These are phyloP conservation scores for Gentiana straminea DNA, from an alignment of 257 asterid species.

Conservation along the genomic window DNA sequence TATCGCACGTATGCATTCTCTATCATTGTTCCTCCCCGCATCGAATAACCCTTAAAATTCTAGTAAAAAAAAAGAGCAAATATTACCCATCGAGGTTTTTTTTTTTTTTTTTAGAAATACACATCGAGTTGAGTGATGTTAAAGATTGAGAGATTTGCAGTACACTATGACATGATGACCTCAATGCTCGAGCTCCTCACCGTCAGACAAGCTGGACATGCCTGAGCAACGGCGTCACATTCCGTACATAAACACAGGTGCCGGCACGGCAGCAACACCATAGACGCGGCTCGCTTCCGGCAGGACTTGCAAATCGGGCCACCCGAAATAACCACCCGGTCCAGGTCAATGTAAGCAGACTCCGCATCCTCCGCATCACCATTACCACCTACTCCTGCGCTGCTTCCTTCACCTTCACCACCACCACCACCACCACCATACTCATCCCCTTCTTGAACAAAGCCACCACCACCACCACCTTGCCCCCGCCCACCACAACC, in stretches of 20 bases:
- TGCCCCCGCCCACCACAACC: slow-evolving; percentile 1
- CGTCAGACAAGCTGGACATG: slow-evolving; percentile 31
- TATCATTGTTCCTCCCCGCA: too few species aligned
- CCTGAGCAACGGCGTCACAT: slow-evolving; percentile 29
- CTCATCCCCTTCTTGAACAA: slow-evolving; percentile 17
- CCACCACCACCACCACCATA: slow-evolving; percentile 8
- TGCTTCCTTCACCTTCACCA: neutral
- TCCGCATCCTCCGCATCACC: slow-evolving; percentile 43
- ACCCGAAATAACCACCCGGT: slow-evolving; percentile 20
- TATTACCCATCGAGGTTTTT: too few species aligned
- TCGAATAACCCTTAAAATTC: too few species aligned
- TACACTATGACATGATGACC: slow-evolving; percentile 19
- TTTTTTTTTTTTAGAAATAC: too few species aligned
- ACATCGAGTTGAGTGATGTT: too few species aligned
- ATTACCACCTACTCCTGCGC: too few species aligned
- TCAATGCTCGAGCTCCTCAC: slow-evolving; percentile 34
- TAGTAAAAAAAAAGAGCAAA: too few species aligned
- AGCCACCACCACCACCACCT: neutral
- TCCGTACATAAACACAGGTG: slow-evolving; percentile 30
- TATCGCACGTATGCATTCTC: too few species aligned
- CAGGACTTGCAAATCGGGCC: slow-evolving; percentile 34
- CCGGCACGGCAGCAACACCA: slow-evolving; percentile 39
- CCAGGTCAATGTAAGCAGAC: slow-evolving; percentile 41
- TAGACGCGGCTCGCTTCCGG: slow-evolving; percentile 25
- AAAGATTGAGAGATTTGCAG: too few species aligned